Conservation (phyloP, 2,329 filamentous ascomycete species). For the Proliferodiscus dingleyae region DNA sequence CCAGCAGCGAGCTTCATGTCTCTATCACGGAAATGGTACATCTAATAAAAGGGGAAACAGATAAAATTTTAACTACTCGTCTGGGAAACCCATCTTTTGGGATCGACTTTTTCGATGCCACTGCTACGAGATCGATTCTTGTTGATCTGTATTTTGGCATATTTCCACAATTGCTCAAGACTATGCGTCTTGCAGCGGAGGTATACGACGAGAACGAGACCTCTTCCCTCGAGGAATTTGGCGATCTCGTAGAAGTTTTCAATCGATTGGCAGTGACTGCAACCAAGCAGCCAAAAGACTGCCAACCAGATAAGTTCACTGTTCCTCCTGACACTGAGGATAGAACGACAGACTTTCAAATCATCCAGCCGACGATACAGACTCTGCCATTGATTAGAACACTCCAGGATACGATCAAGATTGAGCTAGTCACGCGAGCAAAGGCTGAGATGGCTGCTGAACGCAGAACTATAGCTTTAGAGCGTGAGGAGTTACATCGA, state of each 20-base stretch:
- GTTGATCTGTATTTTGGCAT: constrained; percentile 9
- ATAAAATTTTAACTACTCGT: not conserved
- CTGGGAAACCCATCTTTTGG: not conserved
- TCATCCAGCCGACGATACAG: not conserved
- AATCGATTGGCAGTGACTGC: constrained; percentile 4
- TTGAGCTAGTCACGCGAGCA: not conserved
- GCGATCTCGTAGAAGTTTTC: not conserved
- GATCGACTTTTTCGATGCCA: not conserved
- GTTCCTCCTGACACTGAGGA: not conserved
- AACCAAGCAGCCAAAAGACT: not conserved
- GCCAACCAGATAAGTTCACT: not conserved
- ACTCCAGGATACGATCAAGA: not conserved
- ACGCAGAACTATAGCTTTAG: not conserved
- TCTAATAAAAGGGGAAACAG: not conserved
- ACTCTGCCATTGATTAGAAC: not conserved
- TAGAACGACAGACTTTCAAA: constrained; percentile 1
- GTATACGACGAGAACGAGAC: constrained; percentile 1
- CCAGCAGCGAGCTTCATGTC: not conserved
- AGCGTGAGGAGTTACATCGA: not conserved
- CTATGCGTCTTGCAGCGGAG: constrained; percentile 4
- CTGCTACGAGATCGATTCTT: not conserved
- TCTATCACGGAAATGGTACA: not conserved
- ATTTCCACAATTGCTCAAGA: constrained; percentile 5
- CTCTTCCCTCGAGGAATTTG: not conserved
- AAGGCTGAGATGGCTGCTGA: not conserved